Evolutionary conservation across 148 eudicot genomes (phyloP), one percentile per base, ranked within the genome.

Genomic region (Vaccinium darrowii): DNA sequence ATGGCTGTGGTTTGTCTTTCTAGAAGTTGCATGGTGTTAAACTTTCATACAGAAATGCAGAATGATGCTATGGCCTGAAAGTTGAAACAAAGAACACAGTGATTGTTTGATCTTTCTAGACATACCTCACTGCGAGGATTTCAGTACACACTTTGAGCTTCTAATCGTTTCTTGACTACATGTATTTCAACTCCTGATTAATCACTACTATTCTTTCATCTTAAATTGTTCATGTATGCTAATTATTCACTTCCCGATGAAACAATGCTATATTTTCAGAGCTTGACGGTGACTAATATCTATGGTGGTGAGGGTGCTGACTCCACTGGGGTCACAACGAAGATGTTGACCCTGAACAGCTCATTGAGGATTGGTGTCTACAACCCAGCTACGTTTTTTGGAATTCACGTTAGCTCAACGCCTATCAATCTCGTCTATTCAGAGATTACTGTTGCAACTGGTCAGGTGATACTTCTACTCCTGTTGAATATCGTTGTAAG

Each of bases 371-470:
- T 97, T 8, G 90, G 89, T 72, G 86, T 97, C 21, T 91, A 92
- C 85, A 97, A 97, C 85, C 98, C 99, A 21, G 99, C 98, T 78
- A 91, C 99, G 3, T 97, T 97, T 81, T 97, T 91, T 18, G 99
- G 98, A 36, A 88, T 97, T 57, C 98, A 93, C 87, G 93, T 97
- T 79, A 90, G 86, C 89, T 93, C 99, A 5, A 86, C 91, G 0
- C 95, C 98, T 18, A 90, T 97, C 84, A 86, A 89, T 82, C 94
- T 97, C 82, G 75, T 92, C 69, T 97, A 93, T 84, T 95, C 98
- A 6, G 84, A 92, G 53, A 92, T 97, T 27, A 81, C 88, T 1
- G 93, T 97, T 76, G 98, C 98, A 75, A 91, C 95, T 7, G 99
- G 98, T n/a, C 93, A 94, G 96, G 99, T 97, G 76, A 84, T 43